Evolutionary conservation across 768 basidiomycete genomes (phyloP).

Genomic region (Trichaptum fuscoviolaceum): DNA sequence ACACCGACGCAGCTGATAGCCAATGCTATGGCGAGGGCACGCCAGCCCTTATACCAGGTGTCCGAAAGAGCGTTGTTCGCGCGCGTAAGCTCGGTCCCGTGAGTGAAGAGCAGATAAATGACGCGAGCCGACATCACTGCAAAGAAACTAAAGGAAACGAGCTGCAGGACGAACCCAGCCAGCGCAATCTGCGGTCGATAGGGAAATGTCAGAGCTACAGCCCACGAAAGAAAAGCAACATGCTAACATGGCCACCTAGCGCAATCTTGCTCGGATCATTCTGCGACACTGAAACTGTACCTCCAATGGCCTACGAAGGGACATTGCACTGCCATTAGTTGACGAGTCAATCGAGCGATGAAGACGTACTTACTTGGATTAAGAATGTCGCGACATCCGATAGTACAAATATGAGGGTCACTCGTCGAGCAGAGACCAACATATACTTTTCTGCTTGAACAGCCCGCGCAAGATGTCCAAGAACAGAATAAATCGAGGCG

Average conservation of each 20-base stretch:
- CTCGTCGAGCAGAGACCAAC: constrained; percentile 40
- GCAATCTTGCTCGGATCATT: constrained; percentile 24
- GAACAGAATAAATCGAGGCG: constrained; percentile 61
- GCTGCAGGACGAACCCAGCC: constrained; percentile 50
- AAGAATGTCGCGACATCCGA: constrained; percentile 64
- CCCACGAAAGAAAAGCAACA: constrained; percentile 15
- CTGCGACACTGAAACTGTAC: constrained; percentile 38
- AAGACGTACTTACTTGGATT: constrained; percentile 40
- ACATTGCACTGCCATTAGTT: background rate
- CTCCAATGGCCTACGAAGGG: constrained; percentile 40
- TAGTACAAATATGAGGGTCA: constrained; percentile 54
- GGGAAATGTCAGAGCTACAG: background rate
- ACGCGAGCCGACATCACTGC: constrained; percentile 19
- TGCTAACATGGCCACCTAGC: constrained; percentile 33
- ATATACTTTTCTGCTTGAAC: constrained; percentile 44
- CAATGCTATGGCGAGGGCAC: constrained; percentile 46
- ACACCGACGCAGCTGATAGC: constrained; percentile 56
- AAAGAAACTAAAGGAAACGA: constrained; percentile 49
- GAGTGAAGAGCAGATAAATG: constrained; percentile 39
- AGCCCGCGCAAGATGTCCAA: constrained; percentile 53
- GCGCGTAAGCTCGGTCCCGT: constrained; percentile 28
- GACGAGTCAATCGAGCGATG: background rate
- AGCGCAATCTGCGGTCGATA: constrained; percentile 43
- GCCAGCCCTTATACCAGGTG: constrained; percentile 55
- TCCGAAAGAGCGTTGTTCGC: constrained; percentile 36